These are phyloP conservation scores for Sporormia fimetaria DNA, from an alignment of 495 filamentous ascomycete species.

Conservation along the genomic window DNA sequence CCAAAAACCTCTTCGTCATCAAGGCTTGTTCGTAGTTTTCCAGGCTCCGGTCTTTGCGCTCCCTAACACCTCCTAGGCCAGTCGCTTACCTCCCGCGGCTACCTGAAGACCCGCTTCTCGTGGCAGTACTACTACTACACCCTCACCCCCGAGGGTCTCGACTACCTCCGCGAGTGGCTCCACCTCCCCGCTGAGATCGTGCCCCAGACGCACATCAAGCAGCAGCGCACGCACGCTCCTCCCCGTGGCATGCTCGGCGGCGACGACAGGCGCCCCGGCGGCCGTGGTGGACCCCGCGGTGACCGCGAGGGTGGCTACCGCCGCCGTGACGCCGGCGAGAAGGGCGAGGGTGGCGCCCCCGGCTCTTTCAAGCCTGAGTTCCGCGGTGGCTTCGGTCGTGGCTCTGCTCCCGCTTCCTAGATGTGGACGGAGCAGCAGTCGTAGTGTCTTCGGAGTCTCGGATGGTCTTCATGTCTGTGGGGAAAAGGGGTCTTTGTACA, in stretches of 20 bases:
- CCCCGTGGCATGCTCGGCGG: constrained; percentile 97
- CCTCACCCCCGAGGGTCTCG: constrained; percentile 96
- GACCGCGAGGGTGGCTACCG: constrained; percentile 87
- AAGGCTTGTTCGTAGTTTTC: constrained; percentile 53
- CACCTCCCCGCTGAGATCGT: constrained; percentile 99
- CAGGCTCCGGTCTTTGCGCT: not conserved
- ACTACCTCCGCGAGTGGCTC: constrained; percentile 99
- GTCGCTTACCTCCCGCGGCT: constrained; percentile 94
- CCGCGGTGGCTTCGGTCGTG: constrained; percentile 39
- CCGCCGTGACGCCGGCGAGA: constrained; percentile 73
- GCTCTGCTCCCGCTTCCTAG: constrained; percentile 53
- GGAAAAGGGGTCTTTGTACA: constrained; percentile 3
- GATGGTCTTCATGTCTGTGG: constrained; percentile 1
- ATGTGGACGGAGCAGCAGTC: constrained; percentile 13
- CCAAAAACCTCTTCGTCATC: constrained; percentile 96
- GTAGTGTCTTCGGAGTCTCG: not conserved
- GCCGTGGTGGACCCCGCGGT: constrained; percentile 50
- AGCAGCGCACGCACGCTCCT: constrained; percentile 96
- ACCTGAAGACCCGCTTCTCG: constrained; percentile 98
- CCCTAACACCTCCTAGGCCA: constrained; percentile 37
- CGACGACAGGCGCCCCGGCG: constrained; percentile 68
- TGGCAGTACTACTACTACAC: constrained; percentile 99
- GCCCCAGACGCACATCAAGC: constrained; percentile 98
- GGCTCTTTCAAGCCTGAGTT: constrained; percentile 93
- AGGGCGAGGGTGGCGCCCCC: constrained; percentile 91